Base-by-base conservation (phyloP, 1,284 basidiomycete genomes). In the Caloboletus inedulis region DNA sequence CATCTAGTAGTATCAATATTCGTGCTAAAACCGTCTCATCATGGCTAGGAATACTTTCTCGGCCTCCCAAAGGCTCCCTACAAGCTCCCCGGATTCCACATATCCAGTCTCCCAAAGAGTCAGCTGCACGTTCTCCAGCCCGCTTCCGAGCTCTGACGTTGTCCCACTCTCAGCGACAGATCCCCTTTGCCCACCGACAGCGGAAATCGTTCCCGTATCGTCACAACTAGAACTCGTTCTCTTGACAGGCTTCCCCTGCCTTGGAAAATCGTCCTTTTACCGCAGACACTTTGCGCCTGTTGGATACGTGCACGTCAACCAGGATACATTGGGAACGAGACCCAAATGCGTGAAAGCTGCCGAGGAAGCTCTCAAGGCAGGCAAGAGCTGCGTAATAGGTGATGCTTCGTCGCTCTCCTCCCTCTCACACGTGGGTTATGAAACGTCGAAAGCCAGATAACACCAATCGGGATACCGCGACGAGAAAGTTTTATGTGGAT, bases 251-350 rank as follows among this genome's bases (percentile, higher is more conserved):
- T 85, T 83, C 49, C 95, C 96, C 0, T 87, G 86, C 44, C 72
- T 92, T 1, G 95, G 95, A 40, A 98, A 98, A 71, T 87, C 91
- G 0, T 80, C 84, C 0, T 90, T 95, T 68, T 98, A 80, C 70
- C 72, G 74, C 12, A 76, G 69, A 35, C 73, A 92, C 63, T 95
- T 98, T 65, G 69, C 74, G n/a, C 75, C 81, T 0, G 72, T 69
- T 5, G 82, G 77, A 13, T 96, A 98, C 66, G 72, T 77, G 4
- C 91, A 94, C 60, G 77, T 97, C 54, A 95, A 95, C 66, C 93
- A 96, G 71, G 93, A 96, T 67, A 85, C 75, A 2, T 73, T 98
- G 2, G 80, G 80, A 50, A 84, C 83, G 12, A 77, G 89, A 41
- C 75, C 82, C 6, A 91, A 85, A 64, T 97, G 94, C 61, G 56